Conservation (phyloP, 1,139 yeast species). For the Suhomyces terraborum region DNA sequence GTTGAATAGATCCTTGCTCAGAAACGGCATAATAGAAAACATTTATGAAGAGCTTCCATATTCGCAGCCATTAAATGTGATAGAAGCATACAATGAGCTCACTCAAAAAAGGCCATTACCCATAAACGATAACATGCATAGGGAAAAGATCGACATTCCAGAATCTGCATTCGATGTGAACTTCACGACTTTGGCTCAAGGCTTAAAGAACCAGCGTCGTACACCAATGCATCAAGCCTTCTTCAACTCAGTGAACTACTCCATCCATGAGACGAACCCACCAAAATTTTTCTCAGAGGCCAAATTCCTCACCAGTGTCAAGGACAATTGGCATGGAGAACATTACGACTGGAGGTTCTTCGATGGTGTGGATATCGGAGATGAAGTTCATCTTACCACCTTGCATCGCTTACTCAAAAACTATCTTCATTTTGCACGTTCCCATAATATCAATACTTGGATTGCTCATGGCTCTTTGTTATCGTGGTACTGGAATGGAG, state of each 20-base stretch:
- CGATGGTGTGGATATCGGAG: constrained; percentile 28
- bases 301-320: constrained; percentile 23
- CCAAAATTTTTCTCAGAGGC: constrained; percentile 39
- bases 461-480: constrained; percentile 42
- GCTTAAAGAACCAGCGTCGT: constrained; percentile 9
- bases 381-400: constrained; percentile 29
- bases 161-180: constrained; percentile 21
- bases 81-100: constrained; percentile 18
- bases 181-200: constrained; percentile 12
- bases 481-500: constrained; percentile 31
- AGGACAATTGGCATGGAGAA: constrained; percentile 36
- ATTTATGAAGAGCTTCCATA: constrained; percentile 7
- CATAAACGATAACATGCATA: constrained; percentile 2
- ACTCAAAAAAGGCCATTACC: constrained; percentile 14
- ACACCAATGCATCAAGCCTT: constrained; percentile 20
- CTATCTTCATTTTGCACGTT: constrained; percentile 34
- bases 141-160: constrained; percentile 18
- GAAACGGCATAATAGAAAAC: constrained; percentile 29
- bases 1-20: constrained; percentile 24
- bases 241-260: constrained; percentile 18
- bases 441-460: constrained; percentile 40
- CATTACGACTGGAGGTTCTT: constrained; percentile 51
- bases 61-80: constrained; percentile 18
- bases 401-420: constrained; percentile 34
- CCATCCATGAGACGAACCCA: constrained; percentile 19